phyloP scores from a whole-genome alignment of 805 yeast species.

The Candida awuae region DNA sequence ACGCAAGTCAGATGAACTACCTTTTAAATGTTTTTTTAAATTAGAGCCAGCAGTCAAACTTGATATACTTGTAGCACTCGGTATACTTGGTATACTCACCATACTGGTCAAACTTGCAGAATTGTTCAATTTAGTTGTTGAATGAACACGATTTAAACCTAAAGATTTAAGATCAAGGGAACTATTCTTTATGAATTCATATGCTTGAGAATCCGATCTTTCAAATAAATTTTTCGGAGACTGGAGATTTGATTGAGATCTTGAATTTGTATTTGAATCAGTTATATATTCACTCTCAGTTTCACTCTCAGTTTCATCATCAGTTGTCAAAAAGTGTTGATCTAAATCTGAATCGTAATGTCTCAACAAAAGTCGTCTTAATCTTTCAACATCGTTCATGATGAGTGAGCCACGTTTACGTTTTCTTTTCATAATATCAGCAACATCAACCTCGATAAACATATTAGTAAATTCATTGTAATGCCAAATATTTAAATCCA shows the following conservation, averaged over 20 bases:
- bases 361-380: constrained; percentile 9
- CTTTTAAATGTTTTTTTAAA: constrained; percentile 7
- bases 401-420: constrained; percentile 25
- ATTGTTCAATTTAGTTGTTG: constrained; percentile 1
- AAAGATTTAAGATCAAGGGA: constrained; percentile 5
- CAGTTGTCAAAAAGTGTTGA: constrained; percentile 9
- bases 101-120: constrained; percentile 9
- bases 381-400: constrained; percentile 13
- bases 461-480: constrained; percentile 29
- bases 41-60: constrained; percentile 1
- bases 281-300: constrained; percentile 4
- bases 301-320: constrained; percentile 11
- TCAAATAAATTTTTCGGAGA: constrained; percentile 15
- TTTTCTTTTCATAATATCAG: constrained; percentile 29
- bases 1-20: constrained; percentile 11
- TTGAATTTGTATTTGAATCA: constrained; percentile 1
- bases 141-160: not conserved
- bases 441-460: constrained; percentile 32
- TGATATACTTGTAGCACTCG: constrained; percentile 5
- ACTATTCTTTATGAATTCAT: constrained; percentile 20
- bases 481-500: constrained; percentile 32
- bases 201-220: constrained; percentile 28
- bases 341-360: constrained; percentile 15
- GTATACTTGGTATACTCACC: constrained; percentile 4
- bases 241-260: constrained; percentile 2